These are phyloP conservation scores for Metarhizium brunneum DNA, from an alignment of 2,329 filamentous ascomycete species.

Conservation along the genomic window DNA sequence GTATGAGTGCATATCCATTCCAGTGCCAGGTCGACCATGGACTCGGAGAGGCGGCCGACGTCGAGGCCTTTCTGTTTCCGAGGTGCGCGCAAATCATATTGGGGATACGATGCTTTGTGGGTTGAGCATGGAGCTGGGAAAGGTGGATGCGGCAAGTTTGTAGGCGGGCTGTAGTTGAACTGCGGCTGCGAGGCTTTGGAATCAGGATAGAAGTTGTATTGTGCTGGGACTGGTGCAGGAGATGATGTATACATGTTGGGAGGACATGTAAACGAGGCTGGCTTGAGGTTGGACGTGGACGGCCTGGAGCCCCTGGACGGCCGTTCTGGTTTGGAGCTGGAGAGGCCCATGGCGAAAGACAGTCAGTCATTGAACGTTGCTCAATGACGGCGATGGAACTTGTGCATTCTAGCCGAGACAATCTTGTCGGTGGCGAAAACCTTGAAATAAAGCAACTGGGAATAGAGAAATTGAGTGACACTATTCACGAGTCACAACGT, in stretches of 20 bases:
- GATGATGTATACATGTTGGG: conserved; percentile 12
- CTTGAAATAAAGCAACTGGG: not conserved
- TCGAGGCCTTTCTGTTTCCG: not conserved
- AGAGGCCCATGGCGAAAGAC: conserved; percentile 18
- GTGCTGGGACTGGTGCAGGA: conserved; percentile 2
- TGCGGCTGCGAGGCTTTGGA: not conserved
- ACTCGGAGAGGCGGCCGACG: conserved; percentile 9
- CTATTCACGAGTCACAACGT: not conserved
- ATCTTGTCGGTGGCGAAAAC: not conserved
- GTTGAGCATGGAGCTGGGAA: not conserved
- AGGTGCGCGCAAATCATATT: not conserved
- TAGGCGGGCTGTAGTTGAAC: not conserved
- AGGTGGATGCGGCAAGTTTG: not conserved
- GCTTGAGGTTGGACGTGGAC: not conserved
- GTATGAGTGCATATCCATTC: conserved; percentile 24
- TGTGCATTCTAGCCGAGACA: not conserved
- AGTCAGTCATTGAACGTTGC: not conserved
- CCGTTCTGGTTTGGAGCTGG: conserved; percentile 9
- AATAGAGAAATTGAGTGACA: not conserved
- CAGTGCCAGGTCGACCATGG: conserved; percentile 33
- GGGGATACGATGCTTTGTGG: not conserved
- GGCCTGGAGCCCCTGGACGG: not conserved
- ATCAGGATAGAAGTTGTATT: not conserved
- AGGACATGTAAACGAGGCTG: conserved; percentile 9
- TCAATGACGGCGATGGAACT: not conserved